phyloP scores from a whole-genome alignment of 371 early-diverging fungal genomes.

The Mucor irregularis region DNA sequence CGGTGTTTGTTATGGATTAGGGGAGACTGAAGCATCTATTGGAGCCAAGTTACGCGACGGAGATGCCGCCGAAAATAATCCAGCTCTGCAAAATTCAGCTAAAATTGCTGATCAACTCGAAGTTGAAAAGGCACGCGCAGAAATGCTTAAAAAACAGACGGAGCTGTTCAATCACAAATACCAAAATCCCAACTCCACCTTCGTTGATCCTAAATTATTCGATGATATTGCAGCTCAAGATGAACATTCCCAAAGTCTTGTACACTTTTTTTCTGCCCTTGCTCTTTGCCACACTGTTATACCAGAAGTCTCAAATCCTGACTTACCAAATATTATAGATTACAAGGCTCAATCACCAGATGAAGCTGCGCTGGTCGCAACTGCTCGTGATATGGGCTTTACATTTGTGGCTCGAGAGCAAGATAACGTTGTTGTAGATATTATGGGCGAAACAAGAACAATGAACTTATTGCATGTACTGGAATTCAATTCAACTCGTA shows the following conservation, averaged over 20 bases:
- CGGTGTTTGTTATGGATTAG: slow-evolving; percentile 78
- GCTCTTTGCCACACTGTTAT: slow-evolving; percentile 84
- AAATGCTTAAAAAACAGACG: slow-evolving; percentile 43
- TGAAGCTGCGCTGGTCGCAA: slow-evolving; percentile 90
- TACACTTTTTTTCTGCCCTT: slow-evolving; percentile 76
- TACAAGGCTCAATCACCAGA: slow-evolving; percentile 96
- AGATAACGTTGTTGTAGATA: slow-evolving; percentile 68
- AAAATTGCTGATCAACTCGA: slow-evolving; percentile 23
- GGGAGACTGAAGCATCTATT: slow-evolving; percentile 45
- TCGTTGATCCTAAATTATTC: slow-evolving; percentile 50
- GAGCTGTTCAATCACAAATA: slow-evolving; percentile 47
- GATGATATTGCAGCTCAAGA: slow-evolving; percentile 40
- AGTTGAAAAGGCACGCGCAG: slow-evolving; percentile 35
- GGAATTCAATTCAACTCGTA: slow-evolving; percentile 87
- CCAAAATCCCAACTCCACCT: slow-evolving; percentile 38
- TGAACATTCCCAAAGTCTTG: slow-evolving; percentile 40
- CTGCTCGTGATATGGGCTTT: slow-evolving; percentile 89
- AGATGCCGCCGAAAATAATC: not conserved
- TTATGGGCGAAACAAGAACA: slow-evolving; percentile 68
- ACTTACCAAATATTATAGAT: slow-evolving; percentile 50
- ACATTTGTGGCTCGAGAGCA: slow-evolving; percentile 75
- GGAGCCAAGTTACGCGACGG: slow-evolving; percentile 42
- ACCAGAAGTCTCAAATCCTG: slow-evolving; percentile 52
- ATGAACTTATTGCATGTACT: slow-evolving; percentile 75
- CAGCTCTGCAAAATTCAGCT: slow-evolving; percentile 15